Evolutionary conservation across 78 protist species (phyloP), one percentile per base, ranked within the genome.

Genomic region (Planoprotostelium fungivorum): DNA sequence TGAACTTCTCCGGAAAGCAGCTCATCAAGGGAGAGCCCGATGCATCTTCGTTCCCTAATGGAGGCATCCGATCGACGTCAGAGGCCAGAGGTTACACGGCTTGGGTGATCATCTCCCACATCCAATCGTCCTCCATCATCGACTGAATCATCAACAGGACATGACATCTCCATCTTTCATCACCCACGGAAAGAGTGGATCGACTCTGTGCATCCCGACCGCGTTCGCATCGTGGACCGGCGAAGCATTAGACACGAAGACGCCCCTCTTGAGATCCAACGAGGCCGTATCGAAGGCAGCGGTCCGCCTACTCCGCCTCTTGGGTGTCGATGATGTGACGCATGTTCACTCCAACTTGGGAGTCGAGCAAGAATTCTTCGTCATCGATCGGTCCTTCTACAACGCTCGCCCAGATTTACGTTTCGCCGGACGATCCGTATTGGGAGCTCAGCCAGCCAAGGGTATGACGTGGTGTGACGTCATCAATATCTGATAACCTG

Each of bases 31-130:
- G 98, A 63, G 98, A 98, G 90, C 88, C 98, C 16, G 99, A 98
- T 31, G 99, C 96, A 63, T 93, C 97, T 5, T 96, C 98, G 31
- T 96, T 91, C 93, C 99, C 99, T 37, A 85, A 35, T 1, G 99
- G 99, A 34, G 99, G 99, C 39, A 87, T 97, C 29, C 95, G 99
- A 86, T 85, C 92, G 29, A 98, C 99, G 1, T 93, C 90, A 96
- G 92, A 90, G 31, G 99, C 99, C 31, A 89, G 98, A n/a, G 99
- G 97, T 28, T 98, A 98, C 94, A 96, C 97, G 0, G 94, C 93
- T 1, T 94, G 97, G 96, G 73, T 51, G 16, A 51, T 51, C 73
- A 51, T 51, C 73, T 25, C 16, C 73, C 5, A 16, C 73, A 5
- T 51, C 31, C 73, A 51, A 51, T 5, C 16, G 73, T 51, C 73